These are phyloP conservation scores for Pseudogymnoascus sp. DNA, from an alignment of 2,329 filamentous ascomycete species.

Conservation along the genomic window DNA sequence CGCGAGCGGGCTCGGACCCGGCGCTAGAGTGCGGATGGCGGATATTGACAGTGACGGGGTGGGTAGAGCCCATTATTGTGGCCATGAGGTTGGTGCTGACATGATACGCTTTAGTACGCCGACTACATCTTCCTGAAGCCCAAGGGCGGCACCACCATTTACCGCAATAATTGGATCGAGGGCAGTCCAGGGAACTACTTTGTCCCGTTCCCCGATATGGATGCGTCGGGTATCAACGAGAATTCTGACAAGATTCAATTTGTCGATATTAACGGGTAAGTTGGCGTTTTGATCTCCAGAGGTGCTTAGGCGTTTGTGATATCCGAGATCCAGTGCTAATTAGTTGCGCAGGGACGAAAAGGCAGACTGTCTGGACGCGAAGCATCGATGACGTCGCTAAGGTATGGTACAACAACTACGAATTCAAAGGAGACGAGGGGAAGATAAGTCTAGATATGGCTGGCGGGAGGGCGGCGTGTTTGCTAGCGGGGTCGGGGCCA, in stretches of 20 bases:
- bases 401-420: neutral
- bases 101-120: neutral
- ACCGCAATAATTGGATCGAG: neutral
- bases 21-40: neutral
- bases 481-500: neutral
- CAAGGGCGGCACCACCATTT: neutral
- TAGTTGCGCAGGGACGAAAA: neutral
- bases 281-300: neutral
- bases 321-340: neutral
- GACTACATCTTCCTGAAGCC: neutral
- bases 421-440: neutral
- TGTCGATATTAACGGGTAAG: neutral
- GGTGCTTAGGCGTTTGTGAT: neutral
- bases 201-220: neutral
- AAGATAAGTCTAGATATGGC: neutral
- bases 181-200: neutral
- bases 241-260: neutral
- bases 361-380: neutral
- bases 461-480: neutral
- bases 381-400: neutral
- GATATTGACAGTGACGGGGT: neutral
- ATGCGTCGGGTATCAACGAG: neutral
- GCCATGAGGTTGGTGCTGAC: neutral
- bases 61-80: neutral
- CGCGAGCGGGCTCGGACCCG: neutral